These are phyloP conservation scores for Calonectria pauciramosa DNA, from an alignment of 2,329 filamentous ascomycete genomes.

Conservation along the genomic window DNA sequence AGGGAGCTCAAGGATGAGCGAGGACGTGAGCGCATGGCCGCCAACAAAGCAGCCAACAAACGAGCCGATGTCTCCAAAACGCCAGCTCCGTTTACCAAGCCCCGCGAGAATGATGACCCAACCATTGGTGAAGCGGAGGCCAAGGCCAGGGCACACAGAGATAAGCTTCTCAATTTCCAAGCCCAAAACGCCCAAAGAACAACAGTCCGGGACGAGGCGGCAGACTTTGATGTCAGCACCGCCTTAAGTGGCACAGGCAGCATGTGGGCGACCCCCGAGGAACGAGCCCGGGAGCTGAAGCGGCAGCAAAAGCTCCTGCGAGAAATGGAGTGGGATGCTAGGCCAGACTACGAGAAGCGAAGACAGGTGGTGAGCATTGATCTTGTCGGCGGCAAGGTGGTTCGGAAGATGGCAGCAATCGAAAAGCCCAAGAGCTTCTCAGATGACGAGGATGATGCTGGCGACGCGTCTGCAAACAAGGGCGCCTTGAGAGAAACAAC, in stretches of 20 bases:
- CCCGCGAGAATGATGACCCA: slow-evolving; percentile 53
- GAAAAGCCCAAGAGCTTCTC: slow-evolving; percentile 71
- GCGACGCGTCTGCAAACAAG: slow-evolving; percentile 46
- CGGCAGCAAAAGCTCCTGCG: slow-evolving; percentile 86
- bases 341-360: slow-evolving; percentile 91
- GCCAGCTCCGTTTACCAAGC: slow-evolving; percentile 71
- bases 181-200: slow-evolving; percentile 88
- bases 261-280: slow-evolving; percentile 88
- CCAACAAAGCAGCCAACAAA: slow-evolving; percentile 79
- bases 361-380: slow-evolving; percentile 89
- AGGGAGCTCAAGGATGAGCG: slow-evolving; percentile 86
- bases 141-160: slow-evolving; percentile 82
- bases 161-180: slow-evolving; percentile 85
- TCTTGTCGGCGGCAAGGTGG: slow-evolving; percentile 81
- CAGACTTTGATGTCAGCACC: slow-evolving; percentile 68
- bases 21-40: slow-evolving; percentile 87
- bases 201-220: slow-evolving; percentile 87
- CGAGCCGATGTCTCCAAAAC: slow-evolving; percentile 74
- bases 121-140: slow-evolving; percentile 70
- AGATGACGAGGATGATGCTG: slow-evolving; percentile 53
- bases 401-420: slow-evolving; percentile 76
- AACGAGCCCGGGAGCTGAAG: slow-evolving; percentile 86
- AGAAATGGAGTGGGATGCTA: slow-evolving; percentile 88
- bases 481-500: slow-evolving; percentile 51
- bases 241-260: slow-evolving; percentile 60